Conservation (phyloP, 768 basidiomycete genomes). For the Tylopilus plumbeoviolaceoides region DNA sequence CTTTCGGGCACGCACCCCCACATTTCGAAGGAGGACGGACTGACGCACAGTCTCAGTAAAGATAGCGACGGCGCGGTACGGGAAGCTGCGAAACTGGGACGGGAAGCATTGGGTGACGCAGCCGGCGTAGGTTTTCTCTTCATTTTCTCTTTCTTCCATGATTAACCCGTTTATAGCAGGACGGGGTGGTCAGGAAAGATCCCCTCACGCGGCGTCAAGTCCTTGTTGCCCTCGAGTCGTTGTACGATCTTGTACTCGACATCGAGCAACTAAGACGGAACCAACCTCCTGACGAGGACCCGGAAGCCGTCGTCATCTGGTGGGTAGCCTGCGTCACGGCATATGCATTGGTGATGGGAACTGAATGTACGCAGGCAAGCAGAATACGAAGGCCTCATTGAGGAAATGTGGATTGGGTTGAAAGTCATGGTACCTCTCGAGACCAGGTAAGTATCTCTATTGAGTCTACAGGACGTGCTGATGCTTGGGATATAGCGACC, state of each 20-base stretch:
- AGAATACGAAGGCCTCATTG: constrained; percentile 54
- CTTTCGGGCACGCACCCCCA: constrained; percentile 42
- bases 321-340: constrained; percentile 24
- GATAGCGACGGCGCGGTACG: constrained; percentile 56
- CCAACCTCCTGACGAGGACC: constrained; percentile 58
- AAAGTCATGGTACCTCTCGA: constrained; percentile 90
- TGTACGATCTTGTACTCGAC: constrained; percentile 81
- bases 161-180: constrained; percentile 39
- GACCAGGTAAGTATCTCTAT: constrained; percentile 59
- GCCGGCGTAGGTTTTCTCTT: constrained; percentile 40
- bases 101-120: constrained; percentile 63
- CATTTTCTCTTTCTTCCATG: not conserved
- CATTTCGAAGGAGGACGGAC: constrained; percentile 52
- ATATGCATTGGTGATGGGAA: not conserved
- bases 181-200: constrained; percentile 59
- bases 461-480: not conserved
- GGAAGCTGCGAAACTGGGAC: constrained; percentile 72
- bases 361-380: constrained; percentile 43
- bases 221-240: constrained; percentile 70
- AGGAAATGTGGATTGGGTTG: constrained; percentile 75
- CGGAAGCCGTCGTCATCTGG: constrained; percentile 42
- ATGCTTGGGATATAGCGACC: constrained; percentile 51
- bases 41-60: constrained; percentile 17
- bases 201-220: constrained; percentile 78
- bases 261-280: constrained; percentile 84